These are phyloP conservation scores for Alternaria infectoria DNA, from an alignment of 2,329 filamentous ascomycete genomes.

Conservation along the genomic window DNA sequence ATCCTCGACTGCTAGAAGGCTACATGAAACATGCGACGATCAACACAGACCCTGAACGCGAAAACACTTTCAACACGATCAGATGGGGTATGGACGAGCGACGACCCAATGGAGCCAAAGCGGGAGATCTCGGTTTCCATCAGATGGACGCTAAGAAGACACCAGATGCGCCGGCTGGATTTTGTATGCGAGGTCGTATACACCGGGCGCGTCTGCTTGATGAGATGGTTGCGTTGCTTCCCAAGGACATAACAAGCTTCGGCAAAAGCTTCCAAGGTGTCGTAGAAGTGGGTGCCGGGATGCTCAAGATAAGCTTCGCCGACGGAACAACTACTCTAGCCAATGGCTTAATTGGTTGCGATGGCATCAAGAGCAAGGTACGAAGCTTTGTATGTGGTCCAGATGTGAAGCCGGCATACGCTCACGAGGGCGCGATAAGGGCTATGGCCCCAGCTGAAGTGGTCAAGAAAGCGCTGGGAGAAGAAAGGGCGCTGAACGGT, in stretches of 20 bases:
- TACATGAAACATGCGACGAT: slow-evolving; percentile 36
- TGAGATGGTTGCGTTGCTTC: slow-evolving; percentile 27
- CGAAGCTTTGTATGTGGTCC: slow-evolving; percentile 59
- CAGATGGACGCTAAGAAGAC: slow-evolving; percentile 17
- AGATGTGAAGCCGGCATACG: slow-evolving; percentile 57
- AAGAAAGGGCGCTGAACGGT: slow-evolving; percentile 56
- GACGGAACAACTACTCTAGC: slow-evolving; percentile 53
- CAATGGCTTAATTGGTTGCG: slow-evolving; percentile 63
- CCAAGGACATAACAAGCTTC: slow-evolving; percentile 24
- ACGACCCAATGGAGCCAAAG: slow-evolving; percentile 10
- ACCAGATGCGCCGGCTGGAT: slow-evolving; percentile 3
- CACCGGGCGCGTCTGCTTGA: slow-evolving; percentile 33
- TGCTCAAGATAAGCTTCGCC: slow-evolving; percentile 41
- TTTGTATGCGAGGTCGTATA: slow-evolving; percentile 27
- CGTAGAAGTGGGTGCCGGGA: slow-evolving; percentile 18
- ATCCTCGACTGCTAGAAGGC: slow-evolving; percentile 24
- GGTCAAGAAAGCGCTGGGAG: slow-evolving; percentile 56
- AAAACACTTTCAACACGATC: slow-evolving; percentile 21
- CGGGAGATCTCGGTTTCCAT: slow-evolving; percentile 26
- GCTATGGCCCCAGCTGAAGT: slow-evolving; percentile 64
- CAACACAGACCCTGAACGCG: slow-evolving; percentile 20
- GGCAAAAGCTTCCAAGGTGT: slow-evolving; percentile 24
- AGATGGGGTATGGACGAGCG: slow-evolving; percentile 25
- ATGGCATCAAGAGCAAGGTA: slow-evolving; percentile 66
- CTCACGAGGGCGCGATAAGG: slow-evolving; percentile 65